phyloP scores from a whole-genome alignment of 2,329 filamentous ascomycete genomes.

The Hypoxylon rubiginosum region DNA sequence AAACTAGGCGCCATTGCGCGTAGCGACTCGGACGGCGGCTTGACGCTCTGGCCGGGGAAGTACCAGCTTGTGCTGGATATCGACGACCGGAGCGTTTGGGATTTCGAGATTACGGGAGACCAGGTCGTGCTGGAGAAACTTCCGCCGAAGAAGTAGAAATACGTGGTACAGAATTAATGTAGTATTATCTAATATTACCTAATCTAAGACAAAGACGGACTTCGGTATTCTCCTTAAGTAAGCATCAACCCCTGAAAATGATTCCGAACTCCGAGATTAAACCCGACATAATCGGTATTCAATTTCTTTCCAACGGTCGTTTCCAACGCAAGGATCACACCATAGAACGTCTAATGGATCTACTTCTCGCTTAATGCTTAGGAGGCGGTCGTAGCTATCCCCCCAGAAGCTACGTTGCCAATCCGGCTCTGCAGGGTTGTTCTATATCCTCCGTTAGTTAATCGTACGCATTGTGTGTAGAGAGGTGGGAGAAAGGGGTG shows the following conservation, averaged over 20 bases:
- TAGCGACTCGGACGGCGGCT: slow-evolving; percentile 63
- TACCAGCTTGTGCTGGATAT: slow-evolving; percentile 64
- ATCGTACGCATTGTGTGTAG: neutral
- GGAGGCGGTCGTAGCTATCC: slow-evolving; percentile 59
- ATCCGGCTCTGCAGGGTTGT: slow-evolving; percentile 53
- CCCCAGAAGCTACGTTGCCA: slow-evolving; percentile 61
- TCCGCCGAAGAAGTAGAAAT: slow-evolving; percentile 39
- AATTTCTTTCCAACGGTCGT: slow-evolving; percentile 56
- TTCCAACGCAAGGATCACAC: slow-evolving; percentile 63
- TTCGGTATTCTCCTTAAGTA: no score
- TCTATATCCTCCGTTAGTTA: slow-evolving; percentile 44
- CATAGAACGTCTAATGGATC: slow-evolving; percentile 64
- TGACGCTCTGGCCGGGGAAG: slow-evolving; percentile 66
- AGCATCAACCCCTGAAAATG: no score
- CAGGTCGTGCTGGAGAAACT: slow-evolving; percentile 57
- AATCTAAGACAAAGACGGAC: no score
- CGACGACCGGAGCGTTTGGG: slow-evolving; percentile 55
- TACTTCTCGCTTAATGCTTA: slow-evolving; percentile 60
- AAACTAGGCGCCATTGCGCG: slow-evolving; percentile 64
- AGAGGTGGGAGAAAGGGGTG: neutral
- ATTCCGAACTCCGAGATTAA: neutral
- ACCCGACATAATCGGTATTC: slow-evolving; percentile 44
- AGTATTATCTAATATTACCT: no score
- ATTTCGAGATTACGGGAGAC: slow-evolving; percentile 63
- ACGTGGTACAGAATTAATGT: neutral